Conservation (phyloP, 192 early-diverging fungal species). For the Oehlia diaphana region DNA sequence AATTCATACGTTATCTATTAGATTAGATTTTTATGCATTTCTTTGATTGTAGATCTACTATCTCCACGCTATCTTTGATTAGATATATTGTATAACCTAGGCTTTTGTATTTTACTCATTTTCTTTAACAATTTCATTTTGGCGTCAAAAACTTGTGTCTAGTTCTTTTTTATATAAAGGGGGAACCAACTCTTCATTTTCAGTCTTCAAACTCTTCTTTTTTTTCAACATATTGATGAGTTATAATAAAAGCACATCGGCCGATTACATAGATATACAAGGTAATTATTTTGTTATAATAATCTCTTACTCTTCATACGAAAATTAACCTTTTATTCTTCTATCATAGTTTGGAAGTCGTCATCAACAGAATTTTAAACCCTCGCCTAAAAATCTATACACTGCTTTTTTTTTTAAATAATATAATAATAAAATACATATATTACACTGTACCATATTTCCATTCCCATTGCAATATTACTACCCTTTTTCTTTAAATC, state of each 20-base stretch:
- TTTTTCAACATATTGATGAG: too few relatives aligned
- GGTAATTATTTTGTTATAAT: background rate
- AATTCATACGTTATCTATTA: too few relatives aligned
- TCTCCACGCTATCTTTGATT: too few relatives aligned
- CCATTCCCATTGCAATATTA: too few relatives aligned
- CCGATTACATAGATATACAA: background rate
- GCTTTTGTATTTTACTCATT: too few relatives aligned
- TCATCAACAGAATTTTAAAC: background rate
- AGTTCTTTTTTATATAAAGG: background rate
- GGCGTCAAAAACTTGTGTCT: background rate
- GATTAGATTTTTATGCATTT: background rate
- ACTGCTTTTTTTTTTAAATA: too few relatives aligned
- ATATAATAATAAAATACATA: too few relatives aligned
- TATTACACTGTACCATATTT: background rate
- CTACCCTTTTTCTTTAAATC: background rate
- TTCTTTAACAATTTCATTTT: background rate
- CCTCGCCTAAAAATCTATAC: too few relatives aligned
- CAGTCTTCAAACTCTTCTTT: too few relatives aligned
- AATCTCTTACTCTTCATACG: background rate
- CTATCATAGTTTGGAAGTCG: conserved; percentile 17
- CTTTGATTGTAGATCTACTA: too few relatives aligned
- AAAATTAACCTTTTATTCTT: background rate
- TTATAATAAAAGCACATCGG: background rate
- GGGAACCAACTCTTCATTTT: background rate
- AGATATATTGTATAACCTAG: too few relatives aligned